phyloP scores from a whole-genome alignment of 306 rosid genomes.

The Dalbergia oliveri region DNA sequence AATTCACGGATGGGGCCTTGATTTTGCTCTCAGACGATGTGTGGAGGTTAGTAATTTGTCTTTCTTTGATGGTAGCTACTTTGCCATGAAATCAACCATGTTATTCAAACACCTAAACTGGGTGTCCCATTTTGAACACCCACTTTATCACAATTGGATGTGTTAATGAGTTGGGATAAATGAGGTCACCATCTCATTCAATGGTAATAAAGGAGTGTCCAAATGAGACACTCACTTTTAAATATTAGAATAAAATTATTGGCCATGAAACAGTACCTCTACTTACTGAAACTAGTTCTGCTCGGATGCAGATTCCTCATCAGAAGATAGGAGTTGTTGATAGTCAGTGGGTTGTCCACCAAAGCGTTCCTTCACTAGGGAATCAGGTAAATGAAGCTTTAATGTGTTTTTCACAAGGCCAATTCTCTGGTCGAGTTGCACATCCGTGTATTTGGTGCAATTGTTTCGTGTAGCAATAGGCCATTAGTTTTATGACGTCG shows the following conservation, averaged over 20 bases:
- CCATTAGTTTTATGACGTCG: too few species aligned
- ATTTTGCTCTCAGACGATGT: constrained; percentile 84
- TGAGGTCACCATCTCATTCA: too few species aligned
- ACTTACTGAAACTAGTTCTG: constrained; percentile 6
- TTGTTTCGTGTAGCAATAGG: too few species aligned
- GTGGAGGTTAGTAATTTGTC: constrained; percentile 61
- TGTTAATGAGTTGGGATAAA: too few species aligned
- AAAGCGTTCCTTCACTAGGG: constrained; percentile 86
- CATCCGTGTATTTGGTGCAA: too few species aligned
- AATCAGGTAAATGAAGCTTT: constrained; percentile 64
- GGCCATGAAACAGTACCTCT: background rate
- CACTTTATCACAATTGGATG: too few species aligned
- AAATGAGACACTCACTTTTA: too few species aligned
- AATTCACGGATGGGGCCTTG: constrained; percentile 98
- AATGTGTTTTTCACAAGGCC: background rate
- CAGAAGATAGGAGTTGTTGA: constrained; percentile 94
- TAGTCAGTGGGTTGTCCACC: constrained; percentile 87
- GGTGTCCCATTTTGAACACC: too few species aligned
- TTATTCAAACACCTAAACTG: too few species aligned
- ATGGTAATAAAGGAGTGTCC: too few species aligned
- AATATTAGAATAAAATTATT: too few species aligned
- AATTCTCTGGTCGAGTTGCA: too few species aligned
- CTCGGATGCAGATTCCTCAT: constrained; percentile 69
- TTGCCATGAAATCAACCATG: background rate
- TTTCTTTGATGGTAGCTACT: constrained; percentile 1